These are phyloP conservation scores for Mycena filopes DNA, from an alignment of 768 basidiomycete genomes.

Conservation along the genomic window DNA sequence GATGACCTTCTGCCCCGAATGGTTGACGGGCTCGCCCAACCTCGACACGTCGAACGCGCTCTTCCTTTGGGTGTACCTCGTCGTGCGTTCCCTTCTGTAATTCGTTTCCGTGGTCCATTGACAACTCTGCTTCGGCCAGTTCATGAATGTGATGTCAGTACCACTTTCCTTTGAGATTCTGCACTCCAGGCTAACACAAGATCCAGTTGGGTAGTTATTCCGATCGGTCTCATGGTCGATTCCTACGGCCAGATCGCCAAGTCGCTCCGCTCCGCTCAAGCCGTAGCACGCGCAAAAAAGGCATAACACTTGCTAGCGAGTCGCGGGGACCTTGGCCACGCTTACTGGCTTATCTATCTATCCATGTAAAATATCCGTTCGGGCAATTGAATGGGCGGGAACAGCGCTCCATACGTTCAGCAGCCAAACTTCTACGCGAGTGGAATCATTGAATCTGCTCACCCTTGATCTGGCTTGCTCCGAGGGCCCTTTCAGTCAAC, in stretches of 20 bases:
- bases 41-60: slow-evolving; percentile 76
- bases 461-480: no score
- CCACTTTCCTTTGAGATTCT: background rate
- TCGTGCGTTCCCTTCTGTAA: slow-evolving; percentile 59
- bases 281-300: slow-evolving; percentile 47
- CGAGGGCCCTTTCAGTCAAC: no score
- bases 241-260: slow-evolving; percentile 78
- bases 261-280: slow-evolving; percentile 59
- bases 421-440: no score
- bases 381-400: no score
- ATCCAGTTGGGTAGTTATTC: slow-evolving; percentile 82
- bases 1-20: slow-evolving; percentile 93
- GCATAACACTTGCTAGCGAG: slow-evolving; percentile 34
- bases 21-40: slow-evolving; percentile 80
- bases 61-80: slow-evolving; percentile 83
- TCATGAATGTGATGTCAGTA: slow-evolving; percentile 83
- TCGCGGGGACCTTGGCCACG: background rate
- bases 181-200: slow-evolving; percentile 8
- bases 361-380: background rate
- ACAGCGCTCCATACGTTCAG: background rate
- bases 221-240: slow-evolving; percentile 80
- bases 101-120: slow-evolving; percentile 1
- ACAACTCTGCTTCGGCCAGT: slow-evolving; percentile 49
- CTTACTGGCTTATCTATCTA: slow-evolving; percentile 2
- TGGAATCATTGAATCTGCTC: no score